phyloP scores from a whole-genome alignment of 1,139 yeast genomes.

The Candida frijolesensis region DNA sequence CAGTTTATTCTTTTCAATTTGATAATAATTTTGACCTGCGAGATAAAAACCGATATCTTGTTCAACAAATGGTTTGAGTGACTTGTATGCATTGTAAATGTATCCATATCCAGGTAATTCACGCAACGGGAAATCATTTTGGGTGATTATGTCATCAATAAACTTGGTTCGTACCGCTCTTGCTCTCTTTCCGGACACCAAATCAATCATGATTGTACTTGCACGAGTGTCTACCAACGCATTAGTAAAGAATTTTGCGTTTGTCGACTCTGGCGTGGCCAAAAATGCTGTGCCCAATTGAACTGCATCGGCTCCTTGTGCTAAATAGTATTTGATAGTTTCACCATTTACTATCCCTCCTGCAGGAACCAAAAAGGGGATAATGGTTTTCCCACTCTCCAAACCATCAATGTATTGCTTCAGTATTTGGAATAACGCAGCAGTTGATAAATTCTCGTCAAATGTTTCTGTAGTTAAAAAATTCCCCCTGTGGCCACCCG shows the following conservation, averaged over 20 bases:
- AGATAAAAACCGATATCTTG: constrained; percentile 32
- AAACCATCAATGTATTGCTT: constrained; percentile 11
- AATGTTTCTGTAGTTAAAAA: constrained; percentile 25
- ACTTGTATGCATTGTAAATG: constrained; percentile 35
- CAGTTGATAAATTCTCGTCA: constrained; percentile 41
- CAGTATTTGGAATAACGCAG: constrained; percentile 31
- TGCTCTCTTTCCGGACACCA: constrained; percentile 43
- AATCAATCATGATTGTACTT: constrained; percentile 36
- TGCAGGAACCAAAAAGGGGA: constrained; percentile 42
- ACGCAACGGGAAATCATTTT: constrained; percentile 6
- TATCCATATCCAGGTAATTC: constrained; percentile 41
- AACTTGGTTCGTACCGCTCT: constrained; percentile 39
- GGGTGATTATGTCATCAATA: constrained; percentile 17
- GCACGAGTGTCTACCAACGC: constrained; percentile 7
- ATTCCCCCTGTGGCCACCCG: constrained; percentile 58
- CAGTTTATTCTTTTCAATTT: constrained; percentile 15
- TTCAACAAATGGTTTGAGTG: constrained; percentile 18
- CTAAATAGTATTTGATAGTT: constrained; percentile 27
- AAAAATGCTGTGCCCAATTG: constrained; percentile 51
- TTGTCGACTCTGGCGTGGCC: constrained; percentile 33
- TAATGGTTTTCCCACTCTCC: background rate
- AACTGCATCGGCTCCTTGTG: constrained; percentile 46
- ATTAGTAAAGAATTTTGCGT: constrained; percentile 21
- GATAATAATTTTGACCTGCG: constrained; percentile 36
- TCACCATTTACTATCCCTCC: constrained; percentile 45